A percentile compares a stretch with the other conserved stretches of the same genome.
These are phyloP conservation scores for Hyphopichia wangnamkhiaoensis DNA, from an alignment of 1,139 yeast species.

Conservation along the genomic window DNA sequence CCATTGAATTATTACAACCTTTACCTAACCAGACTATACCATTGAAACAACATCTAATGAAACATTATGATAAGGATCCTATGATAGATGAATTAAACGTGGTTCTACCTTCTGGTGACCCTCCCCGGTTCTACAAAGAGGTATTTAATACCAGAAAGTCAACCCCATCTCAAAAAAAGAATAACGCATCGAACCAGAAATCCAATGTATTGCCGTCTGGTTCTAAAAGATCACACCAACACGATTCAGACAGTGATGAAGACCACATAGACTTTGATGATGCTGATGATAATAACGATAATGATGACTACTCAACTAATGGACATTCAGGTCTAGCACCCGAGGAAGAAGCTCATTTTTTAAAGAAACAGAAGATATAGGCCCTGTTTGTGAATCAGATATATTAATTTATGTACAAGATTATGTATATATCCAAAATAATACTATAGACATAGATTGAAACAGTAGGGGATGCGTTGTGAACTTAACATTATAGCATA, in stretches of 20 bases:
- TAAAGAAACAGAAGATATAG: conserved; percentile 4
- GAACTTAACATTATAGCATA: no score
- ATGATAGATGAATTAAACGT: conserved; percentile 25
- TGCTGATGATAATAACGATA: conserved; percentile 8
- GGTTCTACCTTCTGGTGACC: conserved; percentile 37
- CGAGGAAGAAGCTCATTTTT: conserved; percentile 13
- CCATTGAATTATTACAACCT: conserved; percentile 6
- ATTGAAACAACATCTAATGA: conserved; percentile 13
- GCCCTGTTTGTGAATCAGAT: no score
- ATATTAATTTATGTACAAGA: no score
- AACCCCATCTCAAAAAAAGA: conserved; percentile 4
- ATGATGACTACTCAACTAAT: background rate
- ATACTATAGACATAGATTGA: no score
- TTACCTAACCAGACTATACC: conserved; percentile 32
- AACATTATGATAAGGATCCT: conserved; percentile 27
- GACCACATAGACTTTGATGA: background rate
- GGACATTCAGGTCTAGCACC: conserved; percentile 9
- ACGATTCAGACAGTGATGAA: no score
- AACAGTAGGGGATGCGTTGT: no score
- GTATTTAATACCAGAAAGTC: conserved; percentile 31
- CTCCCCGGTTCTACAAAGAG: conserved; percentile 42
- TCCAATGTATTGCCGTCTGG: no score
- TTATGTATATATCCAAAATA: no score
- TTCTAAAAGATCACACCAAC: no score
- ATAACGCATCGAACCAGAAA: no score